These are phyloP conservation scores for Starmerella asiatica DNA, from an alignment of 805 yeast genomes.

Conservation along the genomic window DNA sequence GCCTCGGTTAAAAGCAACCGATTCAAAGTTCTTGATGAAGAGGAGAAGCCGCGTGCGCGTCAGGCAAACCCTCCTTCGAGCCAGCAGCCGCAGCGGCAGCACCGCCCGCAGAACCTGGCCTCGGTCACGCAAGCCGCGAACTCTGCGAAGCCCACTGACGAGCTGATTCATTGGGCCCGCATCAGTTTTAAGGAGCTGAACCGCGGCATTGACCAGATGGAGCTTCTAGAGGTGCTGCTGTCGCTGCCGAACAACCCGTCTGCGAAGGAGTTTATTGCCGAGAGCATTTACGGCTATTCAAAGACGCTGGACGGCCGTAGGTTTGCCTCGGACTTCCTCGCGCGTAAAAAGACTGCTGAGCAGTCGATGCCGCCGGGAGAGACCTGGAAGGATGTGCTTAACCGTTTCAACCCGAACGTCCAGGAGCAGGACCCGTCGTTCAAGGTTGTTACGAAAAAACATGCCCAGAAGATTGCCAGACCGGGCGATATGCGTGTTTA, in stretches of 20 bases:
- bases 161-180: conserved; percentile 32
- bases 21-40: background rate
- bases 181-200: conserved; percentile 38
- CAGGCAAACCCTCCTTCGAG: background rate
- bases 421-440: conserved; percentile 33
- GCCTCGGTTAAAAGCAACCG: background rate
- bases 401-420: conserved; percentile 25
- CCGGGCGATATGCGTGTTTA: conserved; percentile 7
- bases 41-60: background rate
- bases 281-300: conserved; percentile 60
- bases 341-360: conserved; percentile 63
- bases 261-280: conserved; percentile 75
- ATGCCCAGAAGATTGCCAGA: conserved; percentile 16
- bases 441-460: conserved; percentile 52
- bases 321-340: conserved; percentile 80
- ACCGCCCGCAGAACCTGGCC: background rate
- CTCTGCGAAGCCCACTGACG: conserved; percentile 25
- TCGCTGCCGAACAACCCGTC: conserved; percentile 67
- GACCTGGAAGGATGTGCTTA: conserved; percentile 64
- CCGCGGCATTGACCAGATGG: conserved; percentile 62
- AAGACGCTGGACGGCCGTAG: conserved; percentile 88
- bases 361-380: conserved; percentile 33
- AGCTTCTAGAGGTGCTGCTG: conserved; percentile 63
- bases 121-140: conserved; percentile 13
- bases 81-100: background rate